Conservation (phyloP, 2,329 filamentous ascomycete genomes). For the Neonectria sp. region DNA sequence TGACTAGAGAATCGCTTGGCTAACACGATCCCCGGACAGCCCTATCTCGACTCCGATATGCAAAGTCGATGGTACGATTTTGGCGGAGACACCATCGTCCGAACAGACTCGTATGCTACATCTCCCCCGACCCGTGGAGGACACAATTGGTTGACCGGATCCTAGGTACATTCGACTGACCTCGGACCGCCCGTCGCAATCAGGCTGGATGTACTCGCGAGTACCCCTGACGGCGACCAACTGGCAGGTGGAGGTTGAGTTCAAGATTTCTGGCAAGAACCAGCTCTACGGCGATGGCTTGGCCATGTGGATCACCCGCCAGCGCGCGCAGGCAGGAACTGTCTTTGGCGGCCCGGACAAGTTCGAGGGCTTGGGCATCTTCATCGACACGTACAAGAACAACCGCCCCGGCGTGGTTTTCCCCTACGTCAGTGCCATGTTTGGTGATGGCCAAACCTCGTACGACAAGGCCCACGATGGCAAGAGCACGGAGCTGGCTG, state of each 20-base stretch:
- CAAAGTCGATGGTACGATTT: slow-evolving; percentile 99
- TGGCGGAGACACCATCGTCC: slow-evolving; percentile 92
- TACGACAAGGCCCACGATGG: slow-evolving; percentile 97
- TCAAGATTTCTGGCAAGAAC: slow-evolving; percentile 91
- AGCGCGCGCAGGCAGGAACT: slow-evolving; percentile 83
- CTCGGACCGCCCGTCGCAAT: slow-evolving; percentile 90
- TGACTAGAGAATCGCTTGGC: slow-evolving; percentile 30
- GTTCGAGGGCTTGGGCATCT: slow-evolving; percentile 95
- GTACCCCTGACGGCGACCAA: slow-evolving; percentile 97
- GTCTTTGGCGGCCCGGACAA: slow-evolving; percentile 92
- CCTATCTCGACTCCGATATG: slow-evolving; percentile 98
- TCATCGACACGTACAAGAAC: slow-evolving; percentile 99
- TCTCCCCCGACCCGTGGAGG: slow-evolving; percentile 23
- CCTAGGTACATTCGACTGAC: slow-evolving; percentile 91
- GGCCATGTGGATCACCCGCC: slow-evolving; percentile 97
- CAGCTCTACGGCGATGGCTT: slow-evolving; percentile 96
- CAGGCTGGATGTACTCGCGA: slow-evolving; percentile 93
- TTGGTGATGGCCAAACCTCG: slow-evolving; percentile 87
- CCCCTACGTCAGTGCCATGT: slow-evolving; percentile 98
- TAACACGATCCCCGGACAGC: slow-evolving; percentile 66
- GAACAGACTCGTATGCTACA: slow-evolving; percentile 74
- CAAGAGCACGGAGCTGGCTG: slow-evolving; percentile 92
- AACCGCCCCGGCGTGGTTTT: slow-evolving; percentile 96
- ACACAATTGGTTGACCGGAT: slow-evolving; percentile 43
- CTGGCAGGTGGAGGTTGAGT: slow-evolving; percentile 98